Evolutionary conservation across 129 eudicot species (phyloP).

Genomic region (Flaveria bidentis): DNA sequence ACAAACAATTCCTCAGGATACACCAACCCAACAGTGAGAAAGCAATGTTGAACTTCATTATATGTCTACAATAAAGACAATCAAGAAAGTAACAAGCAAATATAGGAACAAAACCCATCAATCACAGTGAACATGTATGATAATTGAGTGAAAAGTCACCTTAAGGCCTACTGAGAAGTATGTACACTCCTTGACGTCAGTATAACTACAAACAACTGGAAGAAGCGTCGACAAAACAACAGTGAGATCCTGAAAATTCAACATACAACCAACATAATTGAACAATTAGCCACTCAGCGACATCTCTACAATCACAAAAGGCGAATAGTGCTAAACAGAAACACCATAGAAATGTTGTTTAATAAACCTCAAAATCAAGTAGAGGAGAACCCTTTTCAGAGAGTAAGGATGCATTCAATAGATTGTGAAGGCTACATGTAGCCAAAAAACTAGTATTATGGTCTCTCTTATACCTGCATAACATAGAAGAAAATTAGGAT

Average conservation of each 20-base stretch:
- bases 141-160: constrained; percentile 42
- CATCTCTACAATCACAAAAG: constrained; percentile 5
- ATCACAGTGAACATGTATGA: neutral
- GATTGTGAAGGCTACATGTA: constrained; percentile 82
- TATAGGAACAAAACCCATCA: constrained; percentile 7
- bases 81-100: constrained; percentile 23
- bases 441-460: constrained; percentile 81
- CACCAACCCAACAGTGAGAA: constrained; percentile 78
- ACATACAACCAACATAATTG: constrained; percentile 24
- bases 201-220: constrained; percentile 69
- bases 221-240: constrained; percentile 87
- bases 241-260: constrained; percentile 79
- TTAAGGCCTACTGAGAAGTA: constrained; percentile 79
- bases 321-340: constrained; percentile 9
- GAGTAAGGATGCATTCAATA: constrained; percentile 75
- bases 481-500: neutral
- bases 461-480: constrained; percentile 73
- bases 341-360: constrained; percentile 12
- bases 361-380: constrained; percentile 88
- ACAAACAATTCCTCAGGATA: constrained; percentile 82
- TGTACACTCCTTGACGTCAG: constrained; percentile 60
- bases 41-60: constrained; percentile 95
- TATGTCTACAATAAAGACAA: constrained; percentile 71
- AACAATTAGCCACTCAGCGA: constrained; percentile 7
- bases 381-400: constrained; percentile 79